Base-by-base conservation (phyloP, 441 rosid genomes). In the Eruca vesicaria region DNA sequence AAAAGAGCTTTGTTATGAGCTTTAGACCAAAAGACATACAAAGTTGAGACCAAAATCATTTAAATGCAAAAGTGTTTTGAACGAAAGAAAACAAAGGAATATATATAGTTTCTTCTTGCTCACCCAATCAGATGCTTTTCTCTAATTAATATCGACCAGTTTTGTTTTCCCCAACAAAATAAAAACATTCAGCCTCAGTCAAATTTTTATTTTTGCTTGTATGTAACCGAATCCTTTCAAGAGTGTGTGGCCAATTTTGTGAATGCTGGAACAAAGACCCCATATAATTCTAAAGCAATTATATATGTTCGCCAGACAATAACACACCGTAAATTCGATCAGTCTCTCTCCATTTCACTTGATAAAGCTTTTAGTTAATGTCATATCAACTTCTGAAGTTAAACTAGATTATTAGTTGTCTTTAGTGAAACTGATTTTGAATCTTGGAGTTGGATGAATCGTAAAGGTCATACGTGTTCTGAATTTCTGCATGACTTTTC, bases 21-120 rank as follows among this genome's bases (percentile, higher is more conserved):
- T 29, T 81, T 82, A 81, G 87, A 83, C 86, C 80, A 87, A 93
- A 89, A 91, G 89, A 84, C 86, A 84, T 82, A 78, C 86, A 85
- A 87, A 84, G 50, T 85, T 77, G 78, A 82, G 75, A 79, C 80
- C 79, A 83, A 76, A 83, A 79, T 82, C 67, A 82, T 87, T 87
- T 85, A 86, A 90, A 86, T 77, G 79, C 84, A 87, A 86, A 86
- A 87, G 91, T 67, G 87, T 52, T 85, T 61, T 84, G 86, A 89
- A 87, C 74, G 69, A 72, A 84, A 79, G 81, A 70, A 77, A 63
- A 80, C 57, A 63, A 61, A 74, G 80, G 85, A 79, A 83, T 82
- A 75, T 80, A 43, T 67, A 76, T 74, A 73, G 81, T 83, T 85
- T 77, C 92, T 87, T 85, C 72, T 64, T 77, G 62, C 76, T 68